These are phyloP conservation scores for Potentilla sterilis DNA, from an alignment of 306 rosid species.

Conservation along the genomic window DNA sequence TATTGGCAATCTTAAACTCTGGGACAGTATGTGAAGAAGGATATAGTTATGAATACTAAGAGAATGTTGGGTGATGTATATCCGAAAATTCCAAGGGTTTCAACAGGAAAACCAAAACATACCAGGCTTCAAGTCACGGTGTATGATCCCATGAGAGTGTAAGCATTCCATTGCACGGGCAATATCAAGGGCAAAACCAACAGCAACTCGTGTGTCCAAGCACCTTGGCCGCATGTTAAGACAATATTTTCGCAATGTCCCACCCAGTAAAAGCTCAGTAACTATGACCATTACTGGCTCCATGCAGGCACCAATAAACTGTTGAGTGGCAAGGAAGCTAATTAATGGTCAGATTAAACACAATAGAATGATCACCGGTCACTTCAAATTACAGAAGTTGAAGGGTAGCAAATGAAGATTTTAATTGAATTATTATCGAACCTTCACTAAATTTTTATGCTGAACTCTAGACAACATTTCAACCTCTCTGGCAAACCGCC, in stretches of 20 bases:
- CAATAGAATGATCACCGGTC: slow-evolving; percentile 15
- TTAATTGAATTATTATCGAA: slow-evolving; percentile 33
- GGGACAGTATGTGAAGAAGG: neutral
- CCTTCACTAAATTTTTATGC: slow-evolving; percentile 92
- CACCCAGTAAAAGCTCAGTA: slow-evolving; percentile 84
- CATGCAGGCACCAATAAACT: slow-evolving; percentile 94
- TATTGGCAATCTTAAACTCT: neutral
- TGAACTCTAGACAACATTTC: slow-evolving; percentile 88
- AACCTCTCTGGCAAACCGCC: slow-evolving; percentile 84
- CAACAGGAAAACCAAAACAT: slow-evolving; percentile 32
- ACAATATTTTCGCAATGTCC: slow-evolving; percentile 82
- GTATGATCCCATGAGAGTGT: slow-evolving; percentile 93
- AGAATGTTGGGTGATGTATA: neutral
- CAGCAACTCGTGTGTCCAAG: slow-evolving; percentile 73
- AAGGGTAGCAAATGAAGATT: slow-evolving; percentile 10
- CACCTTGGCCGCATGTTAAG: slow-evolving; percentile 76
- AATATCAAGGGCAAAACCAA: slow-evolving; percentile 83
- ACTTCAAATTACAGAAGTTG: too few relatives aligned
- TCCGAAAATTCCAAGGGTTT: neutral
- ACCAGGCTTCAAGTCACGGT: slow-evolving; percentile 96
- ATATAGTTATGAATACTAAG: neutral
- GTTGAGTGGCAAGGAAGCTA: slow-evolving; percentile 37
- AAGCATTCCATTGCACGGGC: slow-evolving; percentile 97
- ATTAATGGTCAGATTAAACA: slow-evolving; percentile 29
- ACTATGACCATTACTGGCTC: slow-evolving; percentile 95